Conservation (phyloP, 257 asterid species). For the Solanum ossicruentum region DNA sequence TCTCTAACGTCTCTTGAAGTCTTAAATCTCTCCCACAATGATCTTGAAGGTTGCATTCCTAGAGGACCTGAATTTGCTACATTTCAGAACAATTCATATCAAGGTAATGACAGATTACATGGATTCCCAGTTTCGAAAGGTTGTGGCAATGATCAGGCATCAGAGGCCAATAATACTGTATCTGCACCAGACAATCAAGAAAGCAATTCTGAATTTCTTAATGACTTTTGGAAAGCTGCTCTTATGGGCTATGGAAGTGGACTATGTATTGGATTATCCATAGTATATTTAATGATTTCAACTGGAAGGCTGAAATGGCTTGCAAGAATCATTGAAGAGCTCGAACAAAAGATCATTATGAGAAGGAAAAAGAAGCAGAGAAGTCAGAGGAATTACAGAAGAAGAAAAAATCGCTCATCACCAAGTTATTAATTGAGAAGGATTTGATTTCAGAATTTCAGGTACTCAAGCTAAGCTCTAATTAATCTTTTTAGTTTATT, state of each 20-base stretch:
- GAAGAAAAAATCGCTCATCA: background rate
- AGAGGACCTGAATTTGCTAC: background rate
- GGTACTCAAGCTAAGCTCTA: background rate
- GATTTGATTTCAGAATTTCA: background rate
- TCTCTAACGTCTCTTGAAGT: background rate
- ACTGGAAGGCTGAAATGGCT: background rate
- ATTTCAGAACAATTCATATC: background rate
- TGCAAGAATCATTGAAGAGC: background rate
- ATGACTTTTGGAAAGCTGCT: background rate
- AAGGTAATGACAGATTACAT: background rate
- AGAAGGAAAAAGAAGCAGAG: background rate
- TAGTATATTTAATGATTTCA: background rate
- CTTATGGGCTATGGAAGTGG: background rate
- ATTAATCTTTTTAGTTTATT: background rate
- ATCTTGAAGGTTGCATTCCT: background rate
- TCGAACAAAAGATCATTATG: background rate
- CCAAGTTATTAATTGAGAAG: background rate
- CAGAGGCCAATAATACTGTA: background rate
- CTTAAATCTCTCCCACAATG: background rate
- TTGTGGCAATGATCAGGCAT: background rate
- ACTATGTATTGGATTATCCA: background rate
- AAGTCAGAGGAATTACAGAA: background rate
- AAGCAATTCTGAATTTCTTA: background rate
- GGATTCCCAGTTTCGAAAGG: background rate
- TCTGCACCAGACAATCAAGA: background rate